These are phyloP conservation scores for Choiromyces venosus DNA, from an alignment of 495 filamentous ascomycete species.

Conservation along the genomic window DNA sequence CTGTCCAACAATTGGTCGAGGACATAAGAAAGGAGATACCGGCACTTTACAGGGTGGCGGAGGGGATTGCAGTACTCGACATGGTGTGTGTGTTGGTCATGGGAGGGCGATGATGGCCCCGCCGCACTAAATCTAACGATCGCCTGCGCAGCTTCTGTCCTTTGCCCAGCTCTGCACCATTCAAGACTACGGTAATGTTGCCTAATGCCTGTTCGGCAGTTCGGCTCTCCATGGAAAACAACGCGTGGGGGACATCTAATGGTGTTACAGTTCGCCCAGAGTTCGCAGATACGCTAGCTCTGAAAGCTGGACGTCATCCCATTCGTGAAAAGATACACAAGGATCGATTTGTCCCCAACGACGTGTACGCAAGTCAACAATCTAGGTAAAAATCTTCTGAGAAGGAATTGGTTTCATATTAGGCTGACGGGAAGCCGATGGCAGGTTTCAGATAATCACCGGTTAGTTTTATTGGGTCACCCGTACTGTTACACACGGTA, in stretches of 20 bases:
- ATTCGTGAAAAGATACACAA: slow-evolving; percentile 66
- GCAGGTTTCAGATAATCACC: slow-evolving; percentile 78
- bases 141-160: slow-evolving; percentile 48
- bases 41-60: slow-evolving; percentile 68
- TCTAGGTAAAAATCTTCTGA: slow-evolving; percentile 47
- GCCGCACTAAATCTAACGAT: slow-evolving; percentile 6
- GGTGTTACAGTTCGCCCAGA: slow-evolving; percentile 57
- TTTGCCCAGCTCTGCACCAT: slow-evolving; percentile 74
- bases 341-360: slow-evolving; percentile 70
- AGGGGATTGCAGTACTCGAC: slow-evolving; percentile 83
- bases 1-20: slow-evolving; percentile 63
- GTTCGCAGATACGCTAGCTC: slow-evolving; percentile 65
- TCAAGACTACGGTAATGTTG: slow-evolving; percentile 58
- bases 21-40: slow-evolving; percentile 63
- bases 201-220: slow-evolving; percentile 18
- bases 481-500: slow-evolving; percentile 25
- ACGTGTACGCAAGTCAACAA: slow-evolving; percentile 73
- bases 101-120: neutral
- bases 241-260: slow-evolving; percentile 31
- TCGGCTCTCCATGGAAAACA: slow-evolving; percentile 14
- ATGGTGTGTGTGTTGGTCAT: slow-evolving; percentile 54
- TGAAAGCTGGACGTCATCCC: slow-evolving; percentile 78
- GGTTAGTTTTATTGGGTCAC: slow-evolving; percentile 30
- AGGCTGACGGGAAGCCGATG: slow-evolving; percentile 23
- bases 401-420: neutral